Percentiles rank a stretch among this genome's conserved stretches.
phyloP scores from a whole-genome alignment of 352 stramenopile genomes.

The Pythium apleroticum region DNA sequence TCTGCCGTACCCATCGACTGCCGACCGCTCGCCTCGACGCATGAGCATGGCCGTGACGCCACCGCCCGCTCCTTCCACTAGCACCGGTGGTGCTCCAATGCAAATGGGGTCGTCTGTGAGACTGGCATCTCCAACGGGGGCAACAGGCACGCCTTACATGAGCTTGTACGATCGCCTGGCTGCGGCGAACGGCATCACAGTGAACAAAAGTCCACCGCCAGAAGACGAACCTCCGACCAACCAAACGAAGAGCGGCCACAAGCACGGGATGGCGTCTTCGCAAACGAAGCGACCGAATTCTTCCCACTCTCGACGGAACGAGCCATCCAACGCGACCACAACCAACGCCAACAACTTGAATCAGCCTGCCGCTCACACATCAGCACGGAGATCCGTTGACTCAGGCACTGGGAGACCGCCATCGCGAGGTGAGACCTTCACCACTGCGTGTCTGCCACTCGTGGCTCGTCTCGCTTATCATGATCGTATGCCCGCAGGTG shows the following conservation, averaged over 20 bases:
- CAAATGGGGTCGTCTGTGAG: neutral
- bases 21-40: conserved; percentile 4
- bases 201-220: conserved; percentile 2
- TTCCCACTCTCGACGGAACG: conserved; percentile 15
- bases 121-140: conserved; percentile 12
- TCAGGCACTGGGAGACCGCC: neutral
- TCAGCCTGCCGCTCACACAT: neutral
- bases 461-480: neutral
- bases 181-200: conserved; percentile 40
- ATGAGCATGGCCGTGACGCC: neutral
- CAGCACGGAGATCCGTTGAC: neutral
- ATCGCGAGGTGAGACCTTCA: neutral
- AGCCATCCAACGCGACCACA: conserved; percentile 2
- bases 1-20: conserved; percentile 18
- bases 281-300: conserved; percentile 8
- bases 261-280: neutral
- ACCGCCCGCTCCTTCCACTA: conserved; percentile 4
- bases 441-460: neutral
- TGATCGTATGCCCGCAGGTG: neutral
- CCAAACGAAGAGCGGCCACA: neutral
- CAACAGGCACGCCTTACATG: conserved; percentile 38
- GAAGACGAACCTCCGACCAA: neutral
- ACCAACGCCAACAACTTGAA: neutral
- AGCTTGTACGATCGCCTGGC: conserved; percentile 71
- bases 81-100: neutral